Percentiles rank a stretch among this genome's conserved stretches.
These are phyloP conservation scores for Chamaecyparis obtusa DNA, from an alignment of 75 land plant genomes.

Conservation along the genomic window DNA sequence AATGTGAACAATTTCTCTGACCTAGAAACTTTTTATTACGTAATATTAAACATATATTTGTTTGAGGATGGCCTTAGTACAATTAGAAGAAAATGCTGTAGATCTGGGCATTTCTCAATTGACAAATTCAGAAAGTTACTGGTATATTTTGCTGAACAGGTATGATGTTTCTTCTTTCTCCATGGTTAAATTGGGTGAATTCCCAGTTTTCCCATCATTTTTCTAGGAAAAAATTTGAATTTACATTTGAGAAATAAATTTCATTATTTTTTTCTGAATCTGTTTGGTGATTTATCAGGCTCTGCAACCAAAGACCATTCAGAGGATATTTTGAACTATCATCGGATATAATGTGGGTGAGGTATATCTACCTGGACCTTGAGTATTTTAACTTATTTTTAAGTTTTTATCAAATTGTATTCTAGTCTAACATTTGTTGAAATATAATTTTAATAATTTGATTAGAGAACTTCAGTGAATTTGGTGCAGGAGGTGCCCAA, in stretches of 20 bases:
- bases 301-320: not conserved
- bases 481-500: not conserved
- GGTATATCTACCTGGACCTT: not conserved
- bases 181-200: not conserved
- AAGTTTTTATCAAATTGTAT: not conserved
- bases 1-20: not conserved
- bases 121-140: not conserved
- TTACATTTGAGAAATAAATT: not conserved
- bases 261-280: not conserved
- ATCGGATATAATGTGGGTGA: conserved; percentile 9
- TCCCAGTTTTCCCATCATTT: not conserved
- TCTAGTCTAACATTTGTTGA: not conserved
- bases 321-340: conserved; percentile 3
- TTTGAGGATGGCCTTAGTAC: not conserved
- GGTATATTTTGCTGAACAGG: not conserved
- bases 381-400: not conserved
- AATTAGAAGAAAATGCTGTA: not conserved
- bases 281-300: conserved; percentile 11
- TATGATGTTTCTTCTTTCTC: not conserved
- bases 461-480: not conserved
- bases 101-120: not conserved
- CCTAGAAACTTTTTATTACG: not conserved
- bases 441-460: too few relatives aligned
- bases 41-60: not conserved
- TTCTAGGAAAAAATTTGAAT: not conserved